phyloP scores from a whole-genome alignment of 352 stramenopile genomes.

The Phytopythium vexans region DNA sequence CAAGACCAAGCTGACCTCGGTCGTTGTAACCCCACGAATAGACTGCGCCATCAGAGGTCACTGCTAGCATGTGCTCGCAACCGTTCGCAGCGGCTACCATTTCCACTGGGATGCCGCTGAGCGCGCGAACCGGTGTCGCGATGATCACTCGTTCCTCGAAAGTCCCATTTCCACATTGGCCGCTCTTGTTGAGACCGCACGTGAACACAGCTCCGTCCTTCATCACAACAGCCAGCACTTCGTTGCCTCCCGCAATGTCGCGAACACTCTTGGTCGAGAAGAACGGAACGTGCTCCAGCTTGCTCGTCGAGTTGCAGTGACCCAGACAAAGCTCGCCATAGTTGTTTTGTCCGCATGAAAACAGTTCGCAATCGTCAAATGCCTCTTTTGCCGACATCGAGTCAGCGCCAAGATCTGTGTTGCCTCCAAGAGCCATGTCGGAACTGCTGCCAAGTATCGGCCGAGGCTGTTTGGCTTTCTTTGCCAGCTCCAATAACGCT shows the following conservation, averaged over 20 bases:
- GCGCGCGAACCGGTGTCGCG: constrained; percentile 62
- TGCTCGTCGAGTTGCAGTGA: constrained; percentile 85
- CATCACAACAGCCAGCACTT: constrained; percentile 83
- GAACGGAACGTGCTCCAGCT: constrained; percentile 81
- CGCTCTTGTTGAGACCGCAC: constrained; percentile 87
- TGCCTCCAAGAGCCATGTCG: neutral
- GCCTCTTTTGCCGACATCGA: neutral
- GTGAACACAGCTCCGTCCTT: constrained; percentile 79
- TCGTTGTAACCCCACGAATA: constrained; percentile 90
- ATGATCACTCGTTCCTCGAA: constrained; percentile 85
- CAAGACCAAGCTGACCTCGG: constrained; percentile 75
- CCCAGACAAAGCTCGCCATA: constrained; percentile 85
- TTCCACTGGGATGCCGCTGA: constrained; percentile 59
- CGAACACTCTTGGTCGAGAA: constrained; percentile 78
- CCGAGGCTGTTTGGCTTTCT: constrained; percentile 21
- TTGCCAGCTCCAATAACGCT: constrained; percentile 30
- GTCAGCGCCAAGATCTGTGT: neutral
- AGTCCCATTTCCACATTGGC: constrained; percentile 83
- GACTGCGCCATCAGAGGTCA: constrained; percentile 66
- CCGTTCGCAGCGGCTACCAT: constrained; percentile 81
- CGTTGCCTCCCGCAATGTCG: constrained; percentile 75
- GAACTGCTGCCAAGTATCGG: neutral
- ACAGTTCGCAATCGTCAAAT: constrained; percentile 79
- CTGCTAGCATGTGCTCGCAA: constrained; percentile 86
- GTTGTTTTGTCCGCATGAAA: constrained; percentile 88